phyloP scores from a whole-genome alignment of 2,329 filamentous ascomycete species.

The Tolypocladium pustulatum region DNA sequence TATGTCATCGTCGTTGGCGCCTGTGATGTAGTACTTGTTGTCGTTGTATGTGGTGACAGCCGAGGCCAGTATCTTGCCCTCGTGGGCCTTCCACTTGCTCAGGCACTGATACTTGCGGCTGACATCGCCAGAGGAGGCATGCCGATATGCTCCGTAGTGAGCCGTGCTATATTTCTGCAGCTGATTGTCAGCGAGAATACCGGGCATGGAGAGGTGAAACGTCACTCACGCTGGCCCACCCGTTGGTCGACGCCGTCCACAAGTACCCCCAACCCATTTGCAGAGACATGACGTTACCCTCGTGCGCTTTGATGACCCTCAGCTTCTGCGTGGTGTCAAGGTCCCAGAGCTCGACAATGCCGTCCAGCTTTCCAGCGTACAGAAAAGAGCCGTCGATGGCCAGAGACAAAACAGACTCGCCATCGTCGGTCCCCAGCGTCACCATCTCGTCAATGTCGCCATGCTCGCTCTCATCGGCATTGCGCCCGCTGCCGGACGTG shows the following conservation, averaged over 20 bases:
- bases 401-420: conserved; percentile 61
- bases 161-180: conserved; percentile 54
- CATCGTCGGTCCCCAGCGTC: conserved; percentile 49
- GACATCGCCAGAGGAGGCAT: conserved; percentile 37
- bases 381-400: conserved; percentile 84
- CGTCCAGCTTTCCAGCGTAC: conserved; percentile 80
- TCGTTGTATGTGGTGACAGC: conserved; percentile 60
- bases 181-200: neutral
- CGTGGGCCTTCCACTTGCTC: conserved; percentile 70
- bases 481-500: conserved; percentile 6
- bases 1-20: conserved; percentile 83
- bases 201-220: accelerated
- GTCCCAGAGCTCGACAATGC: conserved; percentile 92
- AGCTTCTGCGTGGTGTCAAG: conserved; percentile 87
- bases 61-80: conserved; percentile 80
- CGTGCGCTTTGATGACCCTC: conserved; percentile 71
- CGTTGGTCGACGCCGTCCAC: conserved; percentile 82
- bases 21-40: conserved; percentile 82
- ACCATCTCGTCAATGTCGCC: conserved; percentile 61
- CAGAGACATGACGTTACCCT: conserved; percentile 75
- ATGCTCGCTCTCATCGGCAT: conserved; percentile 32
- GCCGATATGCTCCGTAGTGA: conserved; percentile 48
- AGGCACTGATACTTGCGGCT: conserved; percentile 78
- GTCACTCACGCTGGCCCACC: conserved; percentile 65
- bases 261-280: conserved; percentile 77